phyloP scores from a whole-genome alignment of 148 eudicot genomes.

The Silene latifolia region DNA sequence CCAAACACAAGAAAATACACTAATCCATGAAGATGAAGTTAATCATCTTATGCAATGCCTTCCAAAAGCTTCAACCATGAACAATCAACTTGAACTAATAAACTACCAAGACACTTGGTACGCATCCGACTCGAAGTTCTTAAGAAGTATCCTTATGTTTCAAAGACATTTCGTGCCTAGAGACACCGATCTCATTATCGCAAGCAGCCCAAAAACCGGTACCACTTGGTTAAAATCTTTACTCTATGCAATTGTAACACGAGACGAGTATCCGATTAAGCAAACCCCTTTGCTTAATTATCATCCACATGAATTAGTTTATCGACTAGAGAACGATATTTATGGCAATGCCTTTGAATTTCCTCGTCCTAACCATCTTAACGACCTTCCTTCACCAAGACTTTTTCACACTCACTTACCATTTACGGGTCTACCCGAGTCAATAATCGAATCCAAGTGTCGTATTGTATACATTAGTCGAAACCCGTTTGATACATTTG shows the following conservation, averaged over 20 bases:
- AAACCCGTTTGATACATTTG: constrained; percentile 12
- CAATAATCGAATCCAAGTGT: not conserved
- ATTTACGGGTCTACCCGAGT: not conserved
- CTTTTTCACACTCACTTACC: constrained; percentile 8
- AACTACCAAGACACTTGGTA: not conserved
- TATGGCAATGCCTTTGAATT: not conserved
- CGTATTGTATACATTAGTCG: not conserved
- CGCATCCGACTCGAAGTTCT: not conserved
- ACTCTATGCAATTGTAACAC: not conserved
- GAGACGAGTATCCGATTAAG: not conserved
- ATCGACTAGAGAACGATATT: not conserved
- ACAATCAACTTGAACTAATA: too few relatives aligned
- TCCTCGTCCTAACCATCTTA: not conserved
- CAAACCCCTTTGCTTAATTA: not conserved
- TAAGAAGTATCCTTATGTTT: constrained; percentile 5
- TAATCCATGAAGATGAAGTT: too few relatives aligned
- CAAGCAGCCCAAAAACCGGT: constrained; percentile 2
- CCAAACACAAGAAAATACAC: too few relatives aligned
- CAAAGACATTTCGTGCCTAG: not conserved
- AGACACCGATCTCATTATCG: constrained; percentile 1
- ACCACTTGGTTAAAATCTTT: constrained; percentile 9
- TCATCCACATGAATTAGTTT: not conserved
- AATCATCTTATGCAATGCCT: too few relatives aligned
- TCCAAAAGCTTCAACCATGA: too few relatives aligned
- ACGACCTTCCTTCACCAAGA: constrained; percentile 6